Evolutionary conservation across 257 asterid species (phyloP), one percentile per base, ranked within the genome.

Genomic region (Primulina eburnea): DNA sequence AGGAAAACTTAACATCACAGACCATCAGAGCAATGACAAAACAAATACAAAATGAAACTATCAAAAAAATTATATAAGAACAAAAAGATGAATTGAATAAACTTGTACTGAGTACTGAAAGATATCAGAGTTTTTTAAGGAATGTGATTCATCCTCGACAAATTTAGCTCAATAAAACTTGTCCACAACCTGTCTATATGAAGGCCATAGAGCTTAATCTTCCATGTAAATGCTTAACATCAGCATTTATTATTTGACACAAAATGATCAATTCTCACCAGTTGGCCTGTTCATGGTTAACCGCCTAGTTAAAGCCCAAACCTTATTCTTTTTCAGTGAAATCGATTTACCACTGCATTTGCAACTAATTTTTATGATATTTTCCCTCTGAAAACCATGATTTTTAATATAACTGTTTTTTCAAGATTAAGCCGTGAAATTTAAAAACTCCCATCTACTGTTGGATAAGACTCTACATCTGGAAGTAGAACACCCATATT

Each of bases 1-100:
- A 65, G 77, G 52, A 62, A 70, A 71, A 29, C 61, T 17, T 47
- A 64, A 60, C 64, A 56, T 63, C 28, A 55, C 17, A 69, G 61
- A 50, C 38, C 20, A 47, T 43, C 64, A 26, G 26, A 69, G 65
- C 56, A 26, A 73, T 73, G 76, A 60, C 43, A 62, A 28, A 59
- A 62, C 33, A 71, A 56, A 47, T 34, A 65, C 37, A 56, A 40
- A 43, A 56, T 38, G 61, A 16, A 64, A 18, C 43, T 7, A 14
- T 58, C 2, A 47, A 47, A 69, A 37, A 53, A 32, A 50, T 9
- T 5, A 60, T 32, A 4, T 8, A 47, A 62, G 18, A 59, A 50
- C 16, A 43, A 43, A 14, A 40, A 43, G 4, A 12, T 20, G 57
- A 50, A 50, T 16, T 50, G 5, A 14, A 16, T 50, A 14, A 50